Base-by-base conservation (phyloP, 2,329 filamentous ascomycete genomes). In the Ophiocordyceps camponoti-saundersi region DNA sequence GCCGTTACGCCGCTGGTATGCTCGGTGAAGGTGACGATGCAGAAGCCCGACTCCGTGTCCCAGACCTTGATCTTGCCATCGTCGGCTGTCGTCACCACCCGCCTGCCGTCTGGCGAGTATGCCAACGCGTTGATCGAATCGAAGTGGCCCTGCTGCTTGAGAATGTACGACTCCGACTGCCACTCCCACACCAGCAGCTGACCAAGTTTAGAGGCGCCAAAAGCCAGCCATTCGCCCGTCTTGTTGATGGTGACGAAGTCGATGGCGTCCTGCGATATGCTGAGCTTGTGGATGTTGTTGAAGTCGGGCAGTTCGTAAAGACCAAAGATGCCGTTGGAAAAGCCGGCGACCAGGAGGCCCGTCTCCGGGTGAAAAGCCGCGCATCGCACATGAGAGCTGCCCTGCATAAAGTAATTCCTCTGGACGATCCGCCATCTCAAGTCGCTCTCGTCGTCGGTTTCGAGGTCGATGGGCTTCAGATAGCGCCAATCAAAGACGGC, bases 171-270 rank as follows among this genome's bases (percentile, higher is more conserved):
- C 64, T 98, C 93, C 0, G 92, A 98, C 61, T 96, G 90, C 89
- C 93, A 98, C 62, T 98, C 92, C 92, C 92, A 98, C 4, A 98
- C 92, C 4, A 98, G 69, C n/a, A 98, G 71, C 60, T 98, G 92
- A 1, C 93, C 93, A 6, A 95, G 73, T 57, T 93, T 93, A 2
- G 92, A 94, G 0, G 93, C 92, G 15, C 90, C 92, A 61, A 98
- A 95, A 0, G 93, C 93, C 21, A 98, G 69, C 92, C 92, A 98
- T 66, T 96, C 90, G 46, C 92, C 92, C 30, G 82, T 85, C 61
- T 85, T 84, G 67, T 96, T 98, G 59, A 95, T 87, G 0, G 88
- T 86, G 48, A 96, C 86, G 56, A 85, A 88, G 59, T 96, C 90
- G 51, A 98, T 95, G 54, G 93, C 85, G 56, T 92, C 95, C 62